Evolutionary conservation across 2,329 filamentous ascomycete species (phyloP).

Genomic region (Ophiocordyceps camponoti-floridani): DNA sequence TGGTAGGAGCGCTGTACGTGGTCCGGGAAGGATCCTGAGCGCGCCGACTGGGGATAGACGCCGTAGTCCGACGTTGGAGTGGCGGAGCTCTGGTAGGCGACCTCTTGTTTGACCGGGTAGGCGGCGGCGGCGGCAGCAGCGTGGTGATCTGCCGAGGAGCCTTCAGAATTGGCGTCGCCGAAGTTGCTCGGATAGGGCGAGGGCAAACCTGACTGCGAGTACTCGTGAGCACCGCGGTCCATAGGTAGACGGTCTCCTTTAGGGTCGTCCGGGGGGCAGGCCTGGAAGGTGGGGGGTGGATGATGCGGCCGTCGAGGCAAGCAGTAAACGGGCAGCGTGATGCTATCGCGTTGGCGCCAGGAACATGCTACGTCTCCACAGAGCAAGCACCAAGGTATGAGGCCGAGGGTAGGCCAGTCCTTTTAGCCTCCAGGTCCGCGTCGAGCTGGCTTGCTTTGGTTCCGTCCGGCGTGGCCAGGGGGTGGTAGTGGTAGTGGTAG

Average conservation of each 20-base stretch:
- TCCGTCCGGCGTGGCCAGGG: slow-evolving; percentile 9
- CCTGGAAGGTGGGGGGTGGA: slow-evolving; percentile 2
- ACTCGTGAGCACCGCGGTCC: slow-evolving; percentile 52
- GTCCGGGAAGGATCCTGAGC: slow-evolving; percentile 72
- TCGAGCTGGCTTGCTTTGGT: slow-evolving; percentile 9
- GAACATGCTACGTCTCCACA: slow-evolving; percentile 16
- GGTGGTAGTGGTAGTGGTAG: slow-evolving; percentile 7
- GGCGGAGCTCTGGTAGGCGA: slow-evolving; percentile 58
- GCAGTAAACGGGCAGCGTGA: slow-evolving; percentile 9
- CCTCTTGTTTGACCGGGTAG: slow-evolving; percentile 70
- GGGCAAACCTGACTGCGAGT: slow-evolving; percentile 77
- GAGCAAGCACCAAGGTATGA: slow-evolving; percentile 7
- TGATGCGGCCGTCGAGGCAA: slow-evolving; percentile 2
- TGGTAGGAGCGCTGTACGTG: slow-evolving; percentile 77
- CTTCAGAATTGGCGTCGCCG: slow-evolving; percentile 66
- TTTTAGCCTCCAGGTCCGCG: slow-evolving; percentile 15
- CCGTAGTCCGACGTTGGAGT: slow-evolving; percentile 84
- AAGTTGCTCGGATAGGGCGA: slow-evolving; percentile 50
- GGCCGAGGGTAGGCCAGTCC: slow-evolving; percentile 10
- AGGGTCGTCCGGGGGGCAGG: neutral
- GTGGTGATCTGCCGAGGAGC: slow-evolving; percentile 73
- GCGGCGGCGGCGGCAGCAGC: slow-evolving; percentile 57
- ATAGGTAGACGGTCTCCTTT: slow-evolving; percentile 18
- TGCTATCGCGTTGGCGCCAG: slow-evolving; percentile 15
- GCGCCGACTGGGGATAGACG: slow-evolving; percentile 55